Evolutionary conservation across 2,329 filamentous ascomycete genomes (phyloP).

Genomic region (Ceratocystis albifundus): DNA sequence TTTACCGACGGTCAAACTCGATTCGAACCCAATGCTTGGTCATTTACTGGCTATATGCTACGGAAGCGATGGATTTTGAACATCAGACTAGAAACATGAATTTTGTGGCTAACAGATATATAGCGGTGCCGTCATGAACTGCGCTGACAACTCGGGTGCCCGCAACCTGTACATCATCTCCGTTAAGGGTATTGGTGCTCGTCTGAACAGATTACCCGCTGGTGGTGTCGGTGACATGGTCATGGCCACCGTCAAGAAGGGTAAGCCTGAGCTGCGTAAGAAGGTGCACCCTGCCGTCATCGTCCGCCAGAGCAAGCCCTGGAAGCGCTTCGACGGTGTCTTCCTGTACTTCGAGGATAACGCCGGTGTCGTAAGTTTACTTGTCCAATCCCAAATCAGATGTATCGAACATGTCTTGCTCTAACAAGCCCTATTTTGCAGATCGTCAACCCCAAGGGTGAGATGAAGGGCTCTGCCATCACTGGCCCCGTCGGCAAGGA

Average conservation of each 20-base stretch:
- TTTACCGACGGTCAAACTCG: not conserved
- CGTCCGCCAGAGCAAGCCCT: constrained; percentile 97
- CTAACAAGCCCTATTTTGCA: constrained; percentile 30
- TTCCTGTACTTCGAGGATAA: constrained; percentile 99
- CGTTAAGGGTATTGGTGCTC: constrained; percentile 96
- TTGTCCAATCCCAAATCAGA: not conserved
- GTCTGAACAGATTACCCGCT: constrained; percentile 92
- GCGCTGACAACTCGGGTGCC: constrained; percentile 97
- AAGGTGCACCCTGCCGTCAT: constrained; percentile 99
- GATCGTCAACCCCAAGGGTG: constrained; percentile 99
- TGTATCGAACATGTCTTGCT: not conserved
- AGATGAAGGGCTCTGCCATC: constrained; percentile 99
- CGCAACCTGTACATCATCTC: constrained; percentile 99
- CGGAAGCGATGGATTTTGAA: constrained; percentile 24
- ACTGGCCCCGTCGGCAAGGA: constrained; percentile 99
- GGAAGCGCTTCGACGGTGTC: constrained; percentile 95
- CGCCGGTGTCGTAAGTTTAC: constrained; percentile 78
- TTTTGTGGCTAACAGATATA: constrained; percentile 22
- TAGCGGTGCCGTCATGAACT: constrained; percentile 99
- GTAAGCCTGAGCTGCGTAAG: constrained; percentile 99
- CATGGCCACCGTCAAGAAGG: constrained; percentile 99
- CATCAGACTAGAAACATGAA: not conserved
- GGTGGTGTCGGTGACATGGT: constrained; percentile 99
- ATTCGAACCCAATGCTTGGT: constrained; percentile 14
- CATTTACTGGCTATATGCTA: not conserved